Evolutionary conservation across 352 stramenopile species (phyloP).

Genomic region (Phytophthora tubulina): DNA sequence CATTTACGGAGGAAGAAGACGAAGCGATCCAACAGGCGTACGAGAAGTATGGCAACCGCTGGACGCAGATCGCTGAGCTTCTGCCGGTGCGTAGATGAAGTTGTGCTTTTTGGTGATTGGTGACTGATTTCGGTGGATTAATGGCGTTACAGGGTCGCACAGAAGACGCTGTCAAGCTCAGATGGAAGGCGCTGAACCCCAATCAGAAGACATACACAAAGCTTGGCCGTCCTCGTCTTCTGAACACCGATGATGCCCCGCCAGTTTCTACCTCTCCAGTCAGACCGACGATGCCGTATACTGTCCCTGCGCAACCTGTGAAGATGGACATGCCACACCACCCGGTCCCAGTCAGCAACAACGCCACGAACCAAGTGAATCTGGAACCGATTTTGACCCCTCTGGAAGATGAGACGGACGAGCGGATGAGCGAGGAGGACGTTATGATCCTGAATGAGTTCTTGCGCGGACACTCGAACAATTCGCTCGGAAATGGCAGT

Average conservation of each 20-base stretch:
- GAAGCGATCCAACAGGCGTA: conserved; percentile 81
- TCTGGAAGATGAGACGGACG: conserved; percentile 53
- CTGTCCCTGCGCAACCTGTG: conserved; percentile 5
- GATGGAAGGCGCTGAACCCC: conserved; percentile 86
- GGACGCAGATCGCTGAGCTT: conserved; percentile 88
- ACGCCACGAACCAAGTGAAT: conserved; percentile 26
- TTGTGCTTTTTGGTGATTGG: background rate
- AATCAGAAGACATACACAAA: conserved; percentile 83
- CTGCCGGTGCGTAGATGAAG: conserved; percentile 54
- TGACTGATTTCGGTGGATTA: background rate
- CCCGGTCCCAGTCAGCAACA: conserved; percentile 16
- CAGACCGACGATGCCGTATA: conserved; percentile 28
- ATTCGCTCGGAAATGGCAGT: conserved; percentile 49
- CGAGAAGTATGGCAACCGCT: conserved; percentile 87
- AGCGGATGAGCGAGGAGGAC: conserved; percentile 67
- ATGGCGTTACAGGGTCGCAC: conserved; percentile 58
- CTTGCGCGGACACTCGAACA: conserved; percentile 60
- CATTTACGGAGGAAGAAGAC: conserved; percentile 79
- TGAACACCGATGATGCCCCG: conserved; percentile 57
- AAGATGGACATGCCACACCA: conserved; percentile 28
- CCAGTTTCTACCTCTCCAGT: conserved; percentile 44
- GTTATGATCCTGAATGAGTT: conserved; percentile 73
- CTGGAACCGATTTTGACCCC: conserved; percentile 58
- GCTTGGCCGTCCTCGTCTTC: conserved; percentile 71
- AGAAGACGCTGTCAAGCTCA: conserved; percentile 83